Conservation (phyloP, 75 land plant genomes). For the Cryptomeria japonica region DNA sequence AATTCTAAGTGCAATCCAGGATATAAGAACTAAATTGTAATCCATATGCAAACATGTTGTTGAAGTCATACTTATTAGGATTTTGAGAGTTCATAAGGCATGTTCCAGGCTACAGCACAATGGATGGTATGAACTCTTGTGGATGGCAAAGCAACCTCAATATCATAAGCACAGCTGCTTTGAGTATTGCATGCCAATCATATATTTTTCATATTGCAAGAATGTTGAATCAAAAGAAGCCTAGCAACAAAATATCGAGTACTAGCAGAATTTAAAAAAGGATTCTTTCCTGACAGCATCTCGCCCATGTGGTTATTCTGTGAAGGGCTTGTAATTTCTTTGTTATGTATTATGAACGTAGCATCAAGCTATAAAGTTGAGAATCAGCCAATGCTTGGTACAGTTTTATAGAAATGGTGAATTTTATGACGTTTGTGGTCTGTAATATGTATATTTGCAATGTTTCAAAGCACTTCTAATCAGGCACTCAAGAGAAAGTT, state of each 20-base stretch:
- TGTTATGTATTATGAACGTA: neutral
- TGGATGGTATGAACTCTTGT: neutral
- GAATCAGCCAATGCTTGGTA: neutral
- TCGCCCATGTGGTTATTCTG: neutral
- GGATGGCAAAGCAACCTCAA: neutral
- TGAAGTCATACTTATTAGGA: neutral
- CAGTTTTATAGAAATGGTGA: neutral
- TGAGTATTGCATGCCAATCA: neutral
- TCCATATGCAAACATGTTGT: slow-evolving; percentile 1
- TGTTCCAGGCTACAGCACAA: neutral
- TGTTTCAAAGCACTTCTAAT: neutral
- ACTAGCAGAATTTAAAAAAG: neutral
- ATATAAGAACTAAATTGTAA: neutral
- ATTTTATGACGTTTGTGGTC: neutral
- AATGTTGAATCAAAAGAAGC: neutral
- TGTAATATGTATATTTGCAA: neutral
- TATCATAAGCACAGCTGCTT: neutral
- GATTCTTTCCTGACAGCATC: neutral
- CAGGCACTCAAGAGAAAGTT: neutral
- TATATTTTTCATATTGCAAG: neutral
- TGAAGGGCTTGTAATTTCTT: neutral
- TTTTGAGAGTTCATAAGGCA: neutral
- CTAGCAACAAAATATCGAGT: neutral
- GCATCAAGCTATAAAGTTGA: neutral
- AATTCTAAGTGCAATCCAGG: neutral